Evolutionary conservation across 768 basidiomycete species (phyloP).

Genomic region (Lanmaoa rubissima): DNA sequence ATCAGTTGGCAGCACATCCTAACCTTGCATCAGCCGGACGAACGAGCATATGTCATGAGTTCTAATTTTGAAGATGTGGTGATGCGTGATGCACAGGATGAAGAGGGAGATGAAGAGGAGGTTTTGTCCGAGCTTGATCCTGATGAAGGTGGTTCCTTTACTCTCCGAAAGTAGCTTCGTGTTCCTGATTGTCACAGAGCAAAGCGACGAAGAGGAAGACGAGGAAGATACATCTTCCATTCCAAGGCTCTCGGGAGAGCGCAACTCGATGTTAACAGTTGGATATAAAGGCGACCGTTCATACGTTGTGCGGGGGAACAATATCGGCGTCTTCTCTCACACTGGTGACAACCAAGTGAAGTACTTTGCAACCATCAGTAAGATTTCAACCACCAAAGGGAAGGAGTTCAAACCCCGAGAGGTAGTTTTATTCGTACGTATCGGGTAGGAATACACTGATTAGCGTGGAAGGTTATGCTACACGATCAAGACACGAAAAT

Average conservation of each 20-base stretch:
- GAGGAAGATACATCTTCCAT: conserved; percentile 38
- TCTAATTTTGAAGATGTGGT: conserved; percentile 80
- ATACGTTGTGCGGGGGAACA: conserved; percentile 88
- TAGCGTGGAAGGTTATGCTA: conserved; percentile 74
- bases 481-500: conserved; percentile 96
- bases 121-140: conserved; percentile 66
- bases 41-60: conserved; percentile 79
- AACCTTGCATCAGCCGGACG: conserved; percentile 56
- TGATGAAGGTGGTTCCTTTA: conserved; percentile 49
- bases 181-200: conserved; percentile 40
- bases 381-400: conserved; percentile 75
- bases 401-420: conserved; percentile 83
- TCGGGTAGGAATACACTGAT: conserved; percentile 2
- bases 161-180: not conserved
- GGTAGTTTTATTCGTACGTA: conserved; percentile 42
- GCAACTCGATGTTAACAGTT: conserved; percentile 87
- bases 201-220: conserved; percentile 39
- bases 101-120: conserved; percentile 79
- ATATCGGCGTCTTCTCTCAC: conserved; percentile 88
- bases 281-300: conserved; percentile 96
- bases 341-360: conserved; percentile 68
- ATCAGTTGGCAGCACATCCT: not conserved
- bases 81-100: conserved; percentile 76
- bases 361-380: conserved; percentile 85
- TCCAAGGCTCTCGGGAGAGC: conserved; percentile 50